Conservation (phyloP, 768 basidiomycete genomes). For the Tylopilus balloui region DNA sequence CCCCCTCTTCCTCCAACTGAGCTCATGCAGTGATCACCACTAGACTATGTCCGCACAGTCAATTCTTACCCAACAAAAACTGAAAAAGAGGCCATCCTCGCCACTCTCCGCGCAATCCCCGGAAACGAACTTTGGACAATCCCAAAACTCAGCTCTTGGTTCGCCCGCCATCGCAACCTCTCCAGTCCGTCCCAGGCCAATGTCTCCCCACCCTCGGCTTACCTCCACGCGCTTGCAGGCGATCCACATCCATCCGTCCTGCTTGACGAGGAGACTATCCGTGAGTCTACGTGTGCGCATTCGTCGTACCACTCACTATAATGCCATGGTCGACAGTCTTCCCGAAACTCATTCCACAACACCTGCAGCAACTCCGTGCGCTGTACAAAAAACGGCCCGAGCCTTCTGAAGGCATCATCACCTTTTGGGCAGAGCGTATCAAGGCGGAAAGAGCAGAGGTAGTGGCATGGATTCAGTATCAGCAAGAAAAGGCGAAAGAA, state of each 20-base stretch:
- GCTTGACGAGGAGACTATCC: constrained; percentile 25
- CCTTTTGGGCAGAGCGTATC: constrained; percentile 26
- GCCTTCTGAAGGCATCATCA: constrained; percentile 21
- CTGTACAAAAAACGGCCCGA: constrained; percentile 13
- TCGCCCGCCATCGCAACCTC: constrained; percentile 18
- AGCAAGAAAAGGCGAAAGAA: constrained; percentile 23
- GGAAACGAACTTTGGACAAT: constrained; percentile 20
- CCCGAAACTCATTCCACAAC: constrained; percentile 20
- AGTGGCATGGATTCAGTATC: constrained; percentile 26
- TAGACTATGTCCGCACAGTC: constrained; percentile 20
- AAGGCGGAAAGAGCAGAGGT: constrained; percentile 19
- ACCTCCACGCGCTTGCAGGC: background rate
- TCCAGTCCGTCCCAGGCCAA: background rate
- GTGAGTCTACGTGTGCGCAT: constrained; percentile 14
- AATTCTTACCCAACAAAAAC: constrained; percentile 8
- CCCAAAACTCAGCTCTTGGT: constrained; percentile 20
- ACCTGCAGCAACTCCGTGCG: constrained; percentile 21
- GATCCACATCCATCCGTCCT: background rate
- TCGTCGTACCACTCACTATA: constrained; percentile 2
- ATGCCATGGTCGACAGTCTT: constrained; percentile 18
- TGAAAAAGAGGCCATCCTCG: constrained; percentile 17
- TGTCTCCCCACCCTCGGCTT: background rate
- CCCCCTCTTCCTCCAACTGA: background rate
- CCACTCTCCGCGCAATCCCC: constrained; percentile 14
- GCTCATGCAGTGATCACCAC: background rate